Percentiles rank a stretch among this genome's conserved stretches.
Evolutionary conservation across 371 early-diverging fungal genomes (phyloP).

Genomic region (Saksenaea vasiformis): DNA sequence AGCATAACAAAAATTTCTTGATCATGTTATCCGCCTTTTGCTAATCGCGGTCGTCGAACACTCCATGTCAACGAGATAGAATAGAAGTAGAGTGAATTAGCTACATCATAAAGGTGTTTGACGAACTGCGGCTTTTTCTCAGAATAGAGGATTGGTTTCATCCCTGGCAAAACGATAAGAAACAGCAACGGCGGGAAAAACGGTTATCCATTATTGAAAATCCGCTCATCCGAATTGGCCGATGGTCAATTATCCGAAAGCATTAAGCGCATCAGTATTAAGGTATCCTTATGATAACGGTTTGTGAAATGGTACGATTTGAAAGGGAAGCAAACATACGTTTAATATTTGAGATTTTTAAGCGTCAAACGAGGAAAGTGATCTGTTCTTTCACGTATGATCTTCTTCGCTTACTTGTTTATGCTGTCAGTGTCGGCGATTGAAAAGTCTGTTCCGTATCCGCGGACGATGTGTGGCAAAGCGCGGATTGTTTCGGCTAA

Average conservation of each 20-base stretch:
- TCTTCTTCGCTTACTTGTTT: background rate
- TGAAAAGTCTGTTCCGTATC: background rate
- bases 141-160: too few species aligned
- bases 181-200: background rate
- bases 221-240: background rate
- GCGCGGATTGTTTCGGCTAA: background rate
- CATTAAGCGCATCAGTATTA: background rate
- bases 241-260: background rate
- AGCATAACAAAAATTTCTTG: too few species aligned
- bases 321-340: background rate
- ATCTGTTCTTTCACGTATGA: background rate
- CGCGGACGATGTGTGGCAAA: slow-evolving; percentile 4
- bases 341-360: background rate
- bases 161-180: too few species aligned
- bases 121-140: too few species aligned
- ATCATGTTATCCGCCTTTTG: too few species aligned
- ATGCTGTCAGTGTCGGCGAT: background rate
- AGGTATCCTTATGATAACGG: background rate
- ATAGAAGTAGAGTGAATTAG: too few species aligned
- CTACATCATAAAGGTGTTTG: too few species aligned
- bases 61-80: too few species aligned
- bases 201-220: slow-evolving; percentile 3
- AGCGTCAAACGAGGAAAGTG: background rate
- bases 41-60: too few species aligned
- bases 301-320: background rate